Conservation (phyloP, 1,284 basidiomycete genomes). For the Paramarasmius palmivorus region DNA sequence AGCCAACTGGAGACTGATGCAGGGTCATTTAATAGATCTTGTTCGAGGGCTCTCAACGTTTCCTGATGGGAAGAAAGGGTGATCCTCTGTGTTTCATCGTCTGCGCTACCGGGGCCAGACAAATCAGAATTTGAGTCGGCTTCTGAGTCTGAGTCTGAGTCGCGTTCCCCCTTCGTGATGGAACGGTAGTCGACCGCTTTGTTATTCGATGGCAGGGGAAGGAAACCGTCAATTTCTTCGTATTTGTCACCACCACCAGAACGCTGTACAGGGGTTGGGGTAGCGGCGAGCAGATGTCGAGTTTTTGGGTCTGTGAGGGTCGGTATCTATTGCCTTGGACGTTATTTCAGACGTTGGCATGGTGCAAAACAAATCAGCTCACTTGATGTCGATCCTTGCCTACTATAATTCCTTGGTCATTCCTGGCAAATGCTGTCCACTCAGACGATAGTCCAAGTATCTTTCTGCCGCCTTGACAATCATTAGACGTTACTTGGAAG, state of each 20-base stretch:
- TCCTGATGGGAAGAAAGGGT: conserved; percentile 57
- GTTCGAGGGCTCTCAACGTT: conserved; percentile 59
- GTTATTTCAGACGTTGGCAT: conserved; percentile 9
- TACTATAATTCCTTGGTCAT: conserved; percentile 62
- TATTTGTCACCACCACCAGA: conserved; percentile 42
- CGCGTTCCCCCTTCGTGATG: conserved; percentile 38
- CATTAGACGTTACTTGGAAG: conserved; percentile 46
- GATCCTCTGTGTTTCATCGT: conserved; percentile 32
- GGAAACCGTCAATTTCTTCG: conserved; percentile 65
- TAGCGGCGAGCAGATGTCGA: conserved; percentile 48
- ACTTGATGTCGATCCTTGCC: conserved; percentile 54
- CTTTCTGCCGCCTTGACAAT: conserved; percentile 60
- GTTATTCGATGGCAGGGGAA: conserved; percentile 49
- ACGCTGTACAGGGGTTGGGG: conserved; percentile 46
- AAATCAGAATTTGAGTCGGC: conserved; percentile 35
- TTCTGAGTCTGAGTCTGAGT: conserved; percentile 40
- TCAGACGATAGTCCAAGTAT: conserved; percentile 58
- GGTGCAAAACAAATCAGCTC: conserved; percentile 9
- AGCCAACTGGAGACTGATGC: conserved; percentile 62
- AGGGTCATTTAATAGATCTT: conserved; percentile 50
- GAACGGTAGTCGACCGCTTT: conserved; percentile 47
- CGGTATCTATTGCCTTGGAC: conserved; percentile 40
- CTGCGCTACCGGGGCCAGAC: conserved; percentile 22
- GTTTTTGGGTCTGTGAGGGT: conserved; percentile 57
- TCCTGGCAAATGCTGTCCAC: conserved; percentile 48